Percentiles rank a stretch among this genome's conserved stretches.
Evolutionary conservation across 179 eudicot genomes (phyloP).

Genomic region (Heliamphora pulchella): DNA sequence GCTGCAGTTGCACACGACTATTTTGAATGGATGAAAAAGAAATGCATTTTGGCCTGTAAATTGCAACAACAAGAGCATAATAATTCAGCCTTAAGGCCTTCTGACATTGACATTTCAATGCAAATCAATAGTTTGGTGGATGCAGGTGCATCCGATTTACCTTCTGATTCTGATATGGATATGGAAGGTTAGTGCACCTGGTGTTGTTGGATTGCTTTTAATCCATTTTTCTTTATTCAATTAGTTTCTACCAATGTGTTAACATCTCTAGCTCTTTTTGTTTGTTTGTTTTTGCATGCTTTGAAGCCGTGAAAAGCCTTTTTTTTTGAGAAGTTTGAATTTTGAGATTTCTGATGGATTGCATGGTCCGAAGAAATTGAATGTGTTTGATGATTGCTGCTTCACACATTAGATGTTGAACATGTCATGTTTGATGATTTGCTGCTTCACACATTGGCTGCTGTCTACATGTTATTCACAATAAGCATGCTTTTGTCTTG

Average conservation of each 20-base stretch:
- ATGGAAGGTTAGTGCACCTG: slow-evolving; percentile 75
- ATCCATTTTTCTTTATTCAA: neutral
- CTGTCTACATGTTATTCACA: neutral
- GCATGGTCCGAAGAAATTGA: neutral
- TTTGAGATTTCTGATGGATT: neutral
- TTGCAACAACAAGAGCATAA: slow-evolving; percentile 18
- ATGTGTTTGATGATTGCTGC: too few species aligned
- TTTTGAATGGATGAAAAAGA: slow-evolving; percentile 56
- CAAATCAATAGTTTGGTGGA: slow-evolving; percentile 21
- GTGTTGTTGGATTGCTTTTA: neutral
- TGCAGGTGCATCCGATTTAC: slow-evolving; percentile 36
- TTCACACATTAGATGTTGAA: neutral
- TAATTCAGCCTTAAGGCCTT: slow-evolving; percentile 19
- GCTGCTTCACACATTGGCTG: neutral
- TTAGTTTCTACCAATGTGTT: slow-evolving; percentile 1
- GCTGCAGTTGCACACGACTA: slow-evolving; percentile 51
- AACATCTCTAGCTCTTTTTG: neutral
- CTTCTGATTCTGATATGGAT: slow-evolving; percentile 83
- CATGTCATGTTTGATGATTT: neutral
- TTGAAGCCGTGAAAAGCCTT: neutral
- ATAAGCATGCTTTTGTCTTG: neutral
- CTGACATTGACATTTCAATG: slow-evolving; percentile 20
- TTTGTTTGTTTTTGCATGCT: neutral
- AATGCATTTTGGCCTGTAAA: slow-evolving; percentile 25
- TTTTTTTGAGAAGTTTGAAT: neutral